Conservation (phyloP, 805 yeast genomes). For the Kodamaea fukazawae region DNA sequence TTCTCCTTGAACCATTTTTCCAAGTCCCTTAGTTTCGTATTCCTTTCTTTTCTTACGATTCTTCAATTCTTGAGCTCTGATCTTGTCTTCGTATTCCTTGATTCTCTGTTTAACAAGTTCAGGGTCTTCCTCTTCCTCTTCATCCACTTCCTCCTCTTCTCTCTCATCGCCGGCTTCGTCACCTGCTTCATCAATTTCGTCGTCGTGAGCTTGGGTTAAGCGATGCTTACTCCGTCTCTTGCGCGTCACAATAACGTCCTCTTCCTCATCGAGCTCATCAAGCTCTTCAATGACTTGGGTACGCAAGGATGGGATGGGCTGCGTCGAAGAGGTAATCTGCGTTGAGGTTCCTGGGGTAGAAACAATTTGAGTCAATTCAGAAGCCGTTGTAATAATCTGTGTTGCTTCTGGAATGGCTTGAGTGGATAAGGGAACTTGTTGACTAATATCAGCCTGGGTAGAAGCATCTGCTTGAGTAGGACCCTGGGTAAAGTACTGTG, state of each 20-base stretch:
- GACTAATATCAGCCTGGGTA: slow-evolving; percentile 20
- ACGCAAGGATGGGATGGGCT: no score
- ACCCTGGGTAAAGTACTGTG: slow-evolving; percentile 10
- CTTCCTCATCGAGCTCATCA: slow-evolving; percentile 25
- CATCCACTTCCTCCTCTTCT: slow-evolving; percentile 15
- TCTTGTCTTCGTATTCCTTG: slow-evolving; percentile 39
- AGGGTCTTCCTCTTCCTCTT: slow-evolving; percentile 24
- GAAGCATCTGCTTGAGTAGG: slow-evolving; percentile 15
- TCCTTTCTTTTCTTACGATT: slow-evolving; percentile 42
- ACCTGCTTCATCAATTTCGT: slow-evolving; percentile 2
- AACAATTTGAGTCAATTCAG: neutral
- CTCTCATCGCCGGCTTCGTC: slow-evolving; percentile 9
- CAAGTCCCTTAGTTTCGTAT: slow-evolving; percentile 56
- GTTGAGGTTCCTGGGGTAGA: slow-evolving; percentile 4
- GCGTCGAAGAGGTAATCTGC: neutral
- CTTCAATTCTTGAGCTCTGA: slow-evolving; percentile 33
- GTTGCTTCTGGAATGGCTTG: no score
- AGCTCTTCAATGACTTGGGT: slow-evolving; percentile 3
- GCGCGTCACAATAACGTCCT: slow-evolving; percentile 5
- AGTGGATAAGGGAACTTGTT: no score
- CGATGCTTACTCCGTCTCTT: neutral
- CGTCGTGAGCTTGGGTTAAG: neutral
- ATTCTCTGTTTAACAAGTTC: slow-evolving; percentile 26
- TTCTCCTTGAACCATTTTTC: slow-evolving; percentile 68
- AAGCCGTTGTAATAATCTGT: no score